phyloP scores from a whole-genome alignment of 2,329 filamentous ascomycete genomes.

The Monilinia fructicola region DNA sequence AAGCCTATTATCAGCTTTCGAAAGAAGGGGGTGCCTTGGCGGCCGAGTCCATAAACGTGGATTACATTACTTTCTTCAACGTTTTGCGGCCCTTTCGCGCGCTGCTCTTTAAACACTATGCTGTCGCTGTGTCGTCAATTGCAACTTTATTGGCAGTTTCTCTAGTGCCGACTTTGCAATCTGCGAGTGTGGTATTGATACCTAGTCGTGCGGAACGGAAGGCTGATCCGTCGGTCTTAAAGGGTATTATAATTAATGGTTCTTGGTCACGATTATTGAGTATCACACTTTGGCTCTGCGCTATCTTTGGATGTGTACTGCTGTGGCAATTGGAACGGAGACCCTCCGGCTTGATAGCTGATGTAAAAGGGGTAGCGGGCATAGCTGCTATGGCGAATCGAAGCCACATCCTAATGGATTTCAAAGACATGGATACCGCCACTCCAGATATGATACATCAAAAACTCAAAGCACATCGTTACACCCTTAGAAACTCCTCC shows the following conservation, averaged over 20 bases:
- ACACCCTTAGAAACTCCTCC: slow-evolving; percentile 68
- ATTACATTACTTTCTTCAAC: slow-evolving; percentile 66
- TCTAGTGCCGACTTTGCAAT: slow-evolving; percentile 66
- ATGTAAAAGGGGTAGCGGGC: slow-evolving; percentile 72
- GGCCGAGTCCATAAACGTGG: slow-evolving; percentile 63
- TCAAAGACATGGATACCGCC: slow-evolving; percentile 68
- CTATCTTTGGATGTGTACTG: slow-evolving; percentile 56
- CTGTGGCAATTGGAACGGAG: slow-evolving; percentile 61
- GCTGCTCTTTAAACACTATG: slow-evolving; percentile 62
- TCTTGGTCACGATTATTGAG: slow-evolving; percentile 64
- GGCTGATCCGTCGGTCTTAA: slow-evolving; percentile 46
- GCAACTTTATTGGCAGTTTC: slow-evolving; percentile 66
- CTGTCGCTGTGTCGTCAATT: slow-evolving; percentile 65
- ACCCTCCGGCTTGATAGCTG: slow-evolving; percentile 63
- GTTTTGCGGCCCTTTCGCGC: slow-evolving; percentile 65
- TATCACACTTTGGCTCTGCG: slow-evolving; percentile 55
- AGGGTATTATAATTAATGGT: slow-evolving; percentile 56
- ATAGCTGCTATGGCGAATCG: slow-evolving; percentile 74
- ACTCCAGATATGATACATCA: slow-evolving; percentile 66
- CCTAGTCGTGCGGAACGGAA: slow-evolving; percentile 52
- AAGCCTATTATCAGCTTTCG: slow-evolving; percentile 66
- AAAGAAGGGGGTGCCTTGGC: slow-evolving; percentile 60
- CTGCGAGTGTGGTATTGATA: slow-evolving; percentile 58
- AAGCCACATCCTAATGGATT: slow-evolving; percentile 71
- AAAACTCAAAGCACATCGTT: slow-evolving; percentile 64